Conservation (phyloP, 2,329 filamentous ascomycete species). For the Beauveria australis region DNA sequence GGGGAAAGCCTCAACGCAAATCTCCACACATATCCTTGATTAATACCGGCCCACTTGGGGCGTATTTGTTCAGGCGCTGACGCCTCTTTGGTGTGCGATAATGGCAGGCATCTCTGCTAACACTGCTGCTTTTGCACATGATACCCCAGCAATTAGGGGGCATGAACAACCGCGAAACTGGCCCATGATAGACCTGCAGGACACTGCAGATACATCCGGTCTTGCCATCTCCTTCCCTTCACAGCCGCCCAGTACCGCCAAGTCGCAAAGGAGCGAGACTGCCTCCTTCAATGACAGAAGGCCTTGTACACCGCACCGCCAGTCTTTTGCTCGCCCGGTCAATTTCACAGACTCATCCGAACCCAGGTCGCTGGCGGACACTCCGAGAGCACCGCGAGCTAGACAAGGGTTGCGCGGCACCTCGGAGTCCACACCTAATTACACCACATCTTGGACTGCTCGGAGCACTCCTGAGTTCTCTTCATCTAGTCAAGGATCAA, state of each 20-base stretch:
- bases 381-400: slow-evolving; percentile 3
- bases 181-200: not conserved
- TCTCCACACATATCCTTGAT: slow-evolving; percentile 6
- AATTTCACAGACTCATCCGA: slow-evolving; percentile 6
- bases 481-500: slow-evolving; percentile 19
- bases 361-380: not conserved
- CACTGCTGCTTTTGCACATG: not conserved
- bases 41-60: slow-evolving; percentile 7
- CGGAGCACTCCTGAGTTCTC: slow-evolving; percentile 7
- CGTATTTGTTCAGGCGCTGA: not conserved
- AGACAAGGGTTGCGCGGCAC: slow-evolving; percentile 8
- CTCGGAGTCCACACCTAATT: not conserved
- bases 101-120: slow-evolving; percentile 8
- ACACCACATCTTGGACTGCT: slow-evolving; percentile 3
- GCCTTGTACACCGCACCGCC: not conserved
- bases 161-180: slow-evolving; percentile 6
- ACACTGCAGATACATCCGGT: not conserved
- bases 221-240: slow-evolving; percentile 2
- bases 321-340: not conserved
- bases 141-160: slow-evolving; percentile 3
- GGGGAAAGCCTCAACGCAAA: not conserved
- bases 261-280: not conserved
- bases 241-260: not conserved
- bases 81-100: not conserved
- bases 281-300: not conserved